Conservation (phyloP, 495 filamentous ascomycete species). For the Podospora comata region DNA sequence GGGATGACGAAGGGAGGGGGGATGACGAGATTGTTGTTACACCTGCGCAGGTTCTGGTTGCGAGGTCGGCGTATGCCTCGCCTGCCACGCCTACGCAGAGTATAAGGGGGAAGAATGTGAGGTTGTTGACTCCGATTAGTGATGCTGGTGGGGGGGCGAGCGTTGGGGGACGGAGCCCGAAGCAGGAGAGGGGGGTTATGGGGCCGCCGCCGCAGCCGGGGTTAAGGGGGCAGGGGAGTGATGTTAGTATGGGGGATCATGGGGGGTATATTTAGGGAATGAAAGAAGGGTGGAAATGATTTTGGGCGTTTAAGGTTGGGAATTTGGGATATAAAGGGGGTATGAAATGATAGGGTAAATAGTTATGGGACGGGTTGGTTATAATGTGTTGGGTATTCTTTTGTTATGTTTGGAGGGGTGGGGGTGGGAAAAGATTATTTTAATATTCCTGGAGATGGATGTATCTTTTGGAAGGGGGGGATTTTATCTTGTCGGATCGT, state of each 20-base stretch:
- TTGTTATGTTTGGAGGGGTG: not conserved
- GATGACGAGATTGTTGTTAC: conserved; percentile 91
- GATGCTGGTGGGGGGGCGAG: conserved; percentile 29
- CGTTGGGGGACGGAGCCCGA: not conserved
- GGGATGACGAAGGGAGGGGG: conserved; percentile 77
- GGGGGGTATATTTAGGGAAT: conserved; percentile 15
- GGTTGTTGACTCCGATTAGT: conserved; percentile 28
- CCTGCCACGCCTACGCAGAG: conserved; percentile 7
- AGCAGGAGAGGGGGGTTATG: conserved; percentile 4
- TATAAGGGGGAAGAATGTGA: conserved; percentile 9
- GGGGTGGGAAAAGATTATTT: no score
- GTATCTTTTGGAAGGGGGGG: no score
- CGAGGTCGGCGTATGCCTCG: conserved; percentile 16
- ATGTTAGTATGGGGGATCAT: conserved; percentile 21
- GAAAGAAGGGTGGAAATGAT: conserved; percentile 1
- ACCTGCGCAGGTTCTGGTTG: conserved; percentile 88
- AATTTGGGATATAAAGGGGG: not conserved
- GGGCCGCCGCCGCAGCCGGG: not conserved
- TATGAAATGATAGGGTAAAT: not conserved
- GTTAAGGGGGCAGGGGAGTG: not conserved
- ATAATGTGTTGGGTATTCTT: not conserved
- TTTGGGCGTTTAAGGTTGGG: not conserved
- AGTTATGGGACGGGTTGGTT: not conserved
- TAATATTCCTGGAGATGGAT: no score
- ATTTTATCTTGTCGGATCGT: no score